These are phyloP conservation scores for Moesziomyces parantarcticus DNA, from an alignment of 1,284 basidiomycete genomes.

Conservation along the genomic window DNA sequence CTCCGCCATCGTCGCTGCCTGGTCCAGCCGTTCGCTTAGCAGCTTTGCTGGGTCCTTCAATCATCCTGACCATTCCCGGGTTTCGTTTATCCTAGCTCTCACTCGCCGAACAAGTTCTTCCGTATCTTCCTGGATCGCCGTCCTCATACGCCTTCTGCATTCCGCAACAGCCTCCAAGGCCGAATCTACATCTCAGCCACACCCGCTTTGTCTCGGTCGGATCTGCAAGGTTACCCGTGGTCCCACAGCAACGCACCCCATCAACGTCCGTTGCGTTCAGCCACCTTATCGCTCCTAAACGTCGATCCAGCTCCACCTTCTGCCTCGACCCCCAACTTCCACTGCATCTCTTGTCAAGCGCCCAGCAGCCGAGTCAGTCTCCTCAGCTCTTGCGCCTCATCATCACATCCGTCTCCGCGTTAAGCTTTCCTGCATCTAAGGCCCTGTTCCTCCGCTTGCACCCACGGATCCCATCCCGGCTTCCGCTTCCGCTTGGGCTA, in stretches of 20 bases:
- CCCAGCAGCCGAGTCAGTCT: neutral
- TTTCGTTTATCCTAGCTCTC: neutral
- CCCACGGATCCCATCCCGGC: neutral
- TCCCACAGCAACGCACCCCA: neutral
- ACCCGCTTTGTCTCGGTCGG: slow-evolving; percentile 1
- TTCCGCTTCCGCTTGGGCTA: neutral
- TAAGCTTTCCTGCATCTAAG: neutral
- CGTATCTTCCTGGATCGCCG: neutral
- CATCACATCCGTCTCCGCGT: neutral
- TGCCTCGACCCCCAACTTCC: neutral
- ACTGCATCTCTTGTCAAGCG: neutral
- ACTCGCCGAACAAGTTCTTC: neutral
- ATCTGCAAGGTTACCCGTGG: slow-evolving; percentile 3
- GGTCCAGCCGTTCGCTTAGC: slow-evolving; percentile 15
- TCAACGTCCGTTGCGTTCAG: neutral
- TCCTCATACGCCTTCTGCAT: neutral
- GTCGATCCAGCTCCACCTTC: neutral
- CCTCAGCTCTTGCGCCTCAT: neutral
- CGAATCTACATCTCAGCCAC: slow-evolving; percentile 8
- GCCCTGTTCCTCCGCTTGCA: neutral
- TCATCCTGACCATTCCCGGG: neutral
- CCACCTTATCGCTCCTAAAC: neutral
- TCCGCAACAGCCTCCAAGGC: neutral
- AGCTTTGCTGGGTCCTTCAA: neutral
- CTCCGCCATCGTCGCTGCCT: slow-evolving; percentile 6